Conservation (phyloP, 2,329 filamentous ascomycete species). For the Bipolaris bicolor region DNA sequence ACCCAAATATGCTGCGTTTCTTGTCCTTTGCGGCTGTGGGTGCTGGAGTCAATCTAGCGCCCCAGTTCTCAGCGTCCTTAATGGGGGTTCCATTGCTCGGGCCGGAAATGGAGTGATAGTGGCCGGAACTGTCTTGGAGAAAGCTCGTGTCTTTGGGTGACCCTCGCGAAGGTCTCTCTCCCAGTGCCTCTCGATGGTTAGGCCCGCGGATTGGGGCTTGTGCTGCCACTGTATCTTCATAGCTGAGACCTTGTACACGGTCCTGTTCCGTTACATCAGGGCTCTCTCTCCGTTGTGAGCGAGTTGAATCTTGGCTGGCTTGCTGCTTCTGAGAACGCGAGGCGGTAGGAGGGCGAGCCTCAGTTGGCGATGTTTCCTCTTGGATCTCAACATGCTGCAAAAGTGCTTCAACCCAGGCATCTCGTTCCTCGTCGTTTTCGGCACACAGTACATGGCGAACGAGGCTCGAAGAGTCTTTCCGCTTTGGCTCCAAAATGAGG, state of each 20-base stretch:
- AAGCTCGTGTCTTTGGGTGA: slow-evolving; percentile 47
- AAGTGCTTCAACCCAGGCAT: slow-evolving; percentile 90
- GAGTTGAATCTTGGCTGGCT: slow-evolving; percentile 35
- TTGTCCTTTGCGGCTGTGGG: slow-evolving; percentile 73
- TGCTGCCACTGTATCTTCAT: slow-evolving; percentile 63
- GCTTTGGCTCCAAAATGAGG: slow-evolving; percentile 91
- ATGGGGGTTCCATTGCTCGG: slow-evolving; percentile 86
- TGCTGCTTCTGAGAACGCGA: slow-evolving; percentile 51
- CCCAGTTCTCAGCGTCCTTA: slow-evolving; percentile 82
- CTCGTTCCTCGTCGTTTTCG: slow-evolving; percentile 90
- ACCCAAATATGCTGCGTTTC: slow-evolving; percentile 73
- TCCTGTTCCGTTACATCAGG: slow-evolving; percentile 45
- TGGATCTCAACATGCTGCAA: slow-evolving; percentile 86
- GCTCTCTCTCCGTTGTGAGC: slow-evolving; percentile 45
- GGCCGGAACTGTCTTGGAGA: slow-evolving; percentile 34
- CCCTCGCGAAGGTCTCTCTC: slow-evolving; percentile 24
- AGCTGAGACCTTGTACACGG: slow-evolving; percentile 58
- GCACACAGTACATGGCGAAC: slow-evolving; percentile 95
- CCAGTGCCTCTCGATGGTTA: slow-evolving; percentile 37
- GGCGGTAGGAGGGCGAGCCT: slow-evolving; percentile 53
- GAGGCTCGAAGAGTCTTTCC: slow-evolving; percentile 86
- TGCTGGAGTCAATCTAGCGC: slow-evolving; percentile 64
- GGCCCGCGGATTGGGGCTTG: slow-evolving; percentile 62
- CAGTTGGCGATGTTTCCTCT: slow-evolving; percentile 45
- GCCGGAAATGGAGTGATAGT: slow-evolving; percentile 70